Percentiles rank a stretch among this genome's conserved stretches.
Conservation (phyloP, 805 yeast species). For the Candida morakotiae region DNA sequence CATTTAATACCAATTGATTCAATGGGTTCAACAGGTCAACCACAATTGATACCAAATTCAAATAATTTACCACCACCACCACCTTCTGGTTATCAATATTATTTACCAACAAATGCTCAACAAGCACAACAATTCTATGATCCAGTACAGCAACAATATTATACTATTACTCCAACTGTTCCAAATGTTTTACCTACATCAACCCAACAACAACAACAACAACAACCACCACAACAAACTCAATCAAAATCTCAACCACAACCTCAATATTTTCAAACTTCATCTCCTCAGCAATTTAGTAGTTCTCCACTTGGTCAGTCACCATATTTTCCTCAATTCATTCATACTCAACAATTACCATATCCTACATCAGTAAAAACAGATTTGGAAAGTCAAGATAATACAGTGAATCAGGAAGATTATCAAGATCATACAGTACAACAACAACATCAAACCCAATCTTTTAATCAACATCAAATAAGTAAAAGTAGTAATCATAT, state of each 20-base stretch:
- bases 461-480: background rate
- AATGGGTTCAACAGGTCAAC: constrained; percentile 5
- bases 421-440: background rate
- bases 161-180: constrained; percentile 33
- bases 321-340: constrained; percentile 6
- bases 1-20: constrained; percentile 7
- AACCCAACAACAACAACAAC: constrained; percentile 16
- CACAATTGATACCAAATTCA: constrained; percentile 1
- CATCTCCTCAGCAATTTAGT: constrained; percentile 8
- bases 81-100: constrained; percentile 12
- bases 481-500: constrained; percentile 1
- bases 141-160: constrained; percentile 42
- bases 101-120: constrained; percentile 15
- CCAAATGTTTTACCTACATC: constrained; percentile 18
- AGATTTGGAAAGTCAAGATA: constrained; percentile 3
- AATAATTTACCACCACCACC: constrained; percentile 3
- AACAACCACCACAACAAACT: constrained; percentile 14
- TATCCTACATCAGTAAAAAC: constrained; percentile 6
- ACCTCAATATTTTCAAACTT: constrained; percentile 15
- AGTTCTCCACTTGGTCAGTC: constrained; percentile 5
- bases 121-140: constrained; percentile 41
- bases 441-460: background rate
- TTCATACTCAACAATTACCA: constrained; percentile 10
- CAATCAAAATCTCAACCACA: constrained; percentile 10
- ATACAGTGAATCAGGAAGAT: background rate